phyloP scores from a whole-genome alignment of 1,139 yeast genomes.

The Yamadazyma siamensis region DNA sequence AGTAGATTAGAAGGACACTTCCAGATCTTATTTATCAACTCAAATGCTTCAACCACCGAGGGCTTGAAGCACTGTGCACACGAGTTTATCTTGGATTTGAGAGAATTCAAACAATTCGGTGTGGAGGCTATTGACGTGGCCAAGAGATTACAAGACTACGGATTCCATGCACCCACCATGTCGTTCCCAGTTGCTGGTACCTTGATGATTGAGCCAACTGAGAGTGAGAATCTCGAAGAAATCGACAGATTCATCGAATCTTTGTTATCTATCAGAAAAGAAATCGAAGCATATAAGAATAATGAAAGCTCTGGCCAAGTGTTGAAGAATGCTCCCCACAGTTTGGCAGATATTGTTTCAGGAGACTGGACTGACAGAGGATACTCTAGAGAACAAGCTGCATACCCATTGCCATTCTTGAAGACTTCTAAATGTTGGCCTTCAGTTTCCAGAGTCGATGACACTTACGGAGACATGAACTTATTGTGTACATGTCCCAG shows the following conservation, averaged over 20 bases:
- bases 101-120: constrained; percentile 79
- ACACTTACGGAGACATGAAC: constrained; percentile 90
- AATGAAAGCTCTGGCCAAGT: constrained; percentile 68
- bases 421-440: constrained; percentile 90
- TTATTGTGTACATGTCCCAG: constrained; percentile 91
- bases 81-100: constrained; percentile 88
- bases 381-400: constrained; percentile 90
- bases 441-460: constrained; percentile 85
- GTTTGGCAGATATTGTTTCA: constrained; percentile 70
- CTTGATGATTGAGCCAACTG: constrained; percentile 97
- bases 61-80: constrained; percentile 86
- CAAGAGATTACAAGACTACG: constrained; percentile 94
- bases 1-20: constrained; percentile 66
- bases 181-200: constrained; percentile 99
- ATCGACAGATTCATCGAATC: constrained; percentile 89
- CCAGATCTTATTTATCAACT: constrained; percentile 71
- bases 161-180: constrained; percentile 98
- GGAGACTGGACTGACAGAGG: constrained; percentile 79
- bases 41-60: constrained; percentile 38
- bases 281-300: constrained; percentile 71
- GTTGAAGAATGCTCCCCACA: constrained; percentile 90
- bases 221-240: constrained; percentile 84
- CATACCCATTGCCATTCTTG: constrained; percentile 78
- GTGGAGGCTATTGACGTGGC: constrained; percentile 96
- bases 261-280: constrained; percentile 75